These are phyloP conservation scores for Lactifluus volemus DNA, from an alignment of 768 basidiomycete species.

Conservation along the genomic window DNA sequence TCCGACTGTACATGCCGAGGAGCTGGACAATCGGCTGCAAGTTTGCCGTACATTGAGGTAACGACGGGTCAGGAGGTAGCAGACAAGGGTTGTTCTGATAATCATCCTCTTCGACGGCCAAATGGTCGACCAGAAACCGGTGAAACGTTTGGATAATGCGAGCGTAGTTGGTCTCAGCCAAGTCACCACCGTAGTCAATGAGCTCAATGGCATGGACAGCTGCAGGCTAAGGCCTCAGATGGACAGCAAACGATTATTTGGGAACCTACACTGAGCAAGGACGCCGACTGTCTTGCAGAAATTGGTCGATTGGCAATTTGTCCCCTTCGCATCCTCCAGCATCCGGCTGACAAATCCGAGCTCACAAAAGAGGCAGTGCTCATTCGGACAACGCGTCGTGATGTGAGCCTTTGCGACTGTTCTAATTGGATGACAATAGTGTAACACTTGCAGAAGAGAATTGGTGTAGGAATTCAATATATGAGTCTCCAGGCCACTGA, in stretches of 20 bases:
- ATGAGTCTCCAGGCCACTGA: constrained; percentile 92
- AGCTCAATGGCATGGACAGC: constrained; percentile 77
- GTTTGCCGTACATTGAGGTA: constrained; percentile 21
- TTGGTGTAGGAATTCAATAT: constrained; percentile 98
- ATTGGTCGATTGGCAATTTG: constrained; percentile 94
- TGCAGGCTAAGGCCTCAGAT: constrained; percentile 27
- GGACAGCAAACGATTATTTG: background rate
- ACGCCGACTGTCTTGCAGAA: constrained; percentile 92
- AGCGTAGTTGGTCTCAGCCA: constrained; percentile 65
- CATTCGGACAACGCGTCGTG: constrained; percentile 75
- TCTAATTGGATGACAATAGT: constrained; percentile 73
- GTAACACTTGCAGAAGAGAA: constrained; percentile 79
- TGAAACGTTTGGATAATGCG: constrained; percentile 93
- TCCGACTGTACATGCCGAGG: constrained; percentile 71
- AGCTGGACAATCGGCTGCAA: constrained; percentile 77
- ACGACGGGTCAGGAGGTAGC: constrained; percentile 27
- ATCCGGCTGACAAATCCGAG: constrained; percentile 90
- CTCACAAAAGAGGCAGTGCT: constrained; percentile 93
- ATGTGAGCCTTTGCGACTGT: constrained; percentile 86
- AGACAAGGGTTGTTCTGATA: constrained; percentile 52
- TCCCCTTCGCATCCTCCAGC: constrained; percentile 91
- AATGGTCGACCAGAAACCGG: constrained; percentile 82
- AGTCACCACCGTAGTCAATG: constrained; percentile 78
- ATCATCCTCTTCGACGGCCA: constrained; percentile 63
- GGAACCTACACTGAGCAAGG: constrained; percentile 64